Evolutionary conservation across 805 yeast species (phyloP).

Genomic region (Brettanomyces sp.): DNA sequence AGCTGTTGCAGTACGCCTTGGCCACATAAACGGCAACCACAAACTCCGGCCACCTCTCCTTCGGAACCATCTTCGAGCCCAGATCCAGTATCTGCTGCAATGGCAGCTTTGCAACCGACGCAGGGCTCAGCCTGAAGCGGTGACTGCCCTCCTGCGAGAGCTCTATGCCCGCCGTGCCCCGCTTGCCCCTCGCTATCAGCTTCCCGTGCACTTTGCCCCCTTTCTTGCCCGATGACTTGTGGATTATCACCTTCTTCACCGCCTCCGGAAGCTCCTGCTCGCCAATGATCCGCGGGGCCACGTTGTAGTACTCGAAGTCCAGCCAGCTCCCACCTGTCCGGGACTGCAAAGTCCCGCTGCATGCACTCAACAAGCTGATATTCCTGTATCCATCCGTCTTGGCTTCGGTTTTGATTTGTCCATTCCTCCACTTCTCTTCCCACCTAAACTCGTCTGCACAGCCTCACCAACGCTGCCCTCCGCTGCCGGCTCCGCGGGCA

Average conservation of each 20-base stretch:
- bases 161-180: background rate
- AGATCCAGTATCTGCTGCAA: conserved; percentile 56
- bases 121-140: conserved; percentile 42
- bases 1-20: conserved; percentile 55
- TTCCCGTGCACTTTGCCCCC: conserved; percentile 1
- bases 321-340: conserved; percentile 48
- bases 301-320: conserved; percentile 43
- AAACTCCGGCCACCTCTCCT: conserved; percentile 55
- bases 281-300: conserved; percentile 10
- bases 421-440: background rate
- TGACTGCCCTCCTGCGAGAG: conserved; percentile 36
- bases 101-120: conserved; percentile 43
- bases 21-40: conserved; percentile 53
- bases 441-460: too few species aligned
- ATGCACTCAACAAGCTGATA: conserved; percentile 21
- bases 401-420: background rate
- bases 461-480: background rate
- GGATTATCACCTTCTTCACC: too few species aligned
- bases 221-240: conserved; percentile 3
- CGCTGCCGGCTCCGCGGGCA: background rate
- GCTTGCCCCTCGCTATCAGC: conserved; percentile 7
- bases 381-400: background rate
- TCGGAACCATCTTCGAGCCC: conserved; percentile 49
- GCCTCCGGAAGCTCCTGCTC: background rate
- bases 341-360: conserved; percentile 28